Evolutionary conservation across 2,329 filamentous ascomycete genomes (phyloP).

Genomic region (Fusarium sp.): DNA sequence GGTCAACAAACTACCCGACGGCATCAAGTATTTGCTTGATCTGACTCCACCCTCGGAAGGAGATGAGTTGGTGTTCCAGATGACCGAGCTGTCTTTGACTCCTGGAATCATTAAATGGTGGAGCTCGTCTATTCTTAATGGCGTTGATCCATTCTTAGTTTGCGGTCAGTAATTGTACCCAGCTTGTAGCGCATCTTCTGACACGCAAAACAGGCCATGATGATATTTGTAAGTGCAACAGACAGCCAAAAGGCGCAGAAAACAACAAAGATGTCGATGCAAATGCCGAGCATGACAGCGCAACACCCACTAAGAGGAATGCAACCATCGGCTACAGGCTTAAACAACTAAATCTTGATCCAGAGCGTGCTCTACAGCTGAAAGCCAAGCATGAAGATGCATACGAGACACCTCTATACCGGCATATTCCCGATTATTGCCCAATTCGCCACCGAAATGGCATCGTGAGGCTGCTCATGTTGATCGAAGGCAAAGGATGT

Average conservation of each 20-base stretch:
- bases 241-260: not conserved
- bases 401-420: constrained; percentile 46
- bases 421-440: constrained; percentile 68
- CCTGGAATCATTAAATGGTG: constrained; percentile 67
- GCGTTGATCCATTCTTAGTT: constrained; percentile 46
- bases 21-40: constrained; percentile 69
- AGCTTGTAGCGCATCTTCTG: not conserved
- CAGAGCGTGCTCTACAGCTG: constrained; percentile 30
- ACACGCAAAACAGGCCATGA: constrained; percentile 51
- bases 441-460: constrained; percentile 69
- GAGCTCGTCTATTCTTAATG: constrained; percentile 50
- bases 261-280: not conserved
- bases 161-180: not conserved
- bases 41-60: constrained; percentile 71
- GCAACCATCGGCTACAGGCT: not conserved
- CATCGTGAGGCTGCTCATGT: constrained; percentile 70
- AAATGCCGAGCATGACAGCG: not conserved
- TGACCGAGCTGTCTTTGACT: constrained; percentile 68
- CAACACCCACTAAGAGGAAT: not conserved
- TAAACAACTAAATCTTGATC: not conserved
- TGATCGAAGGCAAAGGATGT: constrained; percentile 64
- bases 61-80: constrained; percentile 69
- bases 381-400: constrained; percentile 34
- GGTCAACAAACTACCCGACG: constrained; percentile 50
- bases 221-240: constrained; percentile 51